Base-by-base conservation (phyloP, 1,284 basidiomycete species). In the Rugosomyces carneus region DNA sequence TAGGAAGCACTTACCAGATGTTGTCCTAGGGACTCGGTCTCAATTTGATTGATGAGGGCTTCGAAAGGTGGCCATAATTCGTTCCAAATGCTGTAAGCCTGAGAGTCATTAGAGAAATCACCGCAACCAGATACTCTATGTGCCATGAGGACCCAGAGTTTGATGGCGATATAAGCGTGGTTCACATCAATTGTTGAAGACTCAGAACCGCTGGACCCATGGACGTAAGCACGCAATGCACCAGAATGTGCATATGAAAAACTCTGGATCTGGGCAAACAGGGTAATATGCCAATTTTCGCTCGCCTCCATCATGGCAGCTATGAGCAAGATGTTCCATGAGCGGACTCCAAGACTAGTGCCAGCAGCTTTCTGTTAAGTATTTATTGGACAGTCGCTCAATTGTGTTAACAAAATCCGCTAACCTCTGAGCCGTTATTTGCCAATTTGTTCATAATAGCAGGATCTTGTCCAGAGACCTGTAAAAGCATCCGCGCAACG, bases 31-130 rank as follows among this genome's bases (percentile, higher is more conserved):
- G 66, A 63, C 47, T 77, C 76, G 3, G 54, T 57, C 50, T 78
- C 76, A 35, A 81, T 66, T 4, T 70, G 65, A 18, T 64, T 57
- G 13, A 82, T 60, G 11, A 85, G 63, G 19, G 62, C 60, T 53
- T 81, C 78, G 48, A 84, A 84, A 0, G 80, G 72, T 1, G 81
- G 76, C 83, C 83, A 88, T 10, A 88, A 59, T 52, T 84, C 80
- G 54, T 84, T 84, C 84, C 84, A 88, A 8, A 85, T 69, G 43
- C 62, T 64, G 32, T 68, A 60, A 23, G 72, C 63, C 13, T 62
- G 59, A 3, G 55, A 51, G 37, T 72, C 70, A 15, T 67, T 67
- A 5, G 59, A 57, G 18, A 59, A 54, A 13, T 56, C 37, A 16
- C 46, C 57, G 10, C 41, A 50, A 37, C 50, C 47, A n/a, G 64